Conservation (phyloP, 176 grass and related monocot genomes). For the Neostapfia colusana region DNA sequence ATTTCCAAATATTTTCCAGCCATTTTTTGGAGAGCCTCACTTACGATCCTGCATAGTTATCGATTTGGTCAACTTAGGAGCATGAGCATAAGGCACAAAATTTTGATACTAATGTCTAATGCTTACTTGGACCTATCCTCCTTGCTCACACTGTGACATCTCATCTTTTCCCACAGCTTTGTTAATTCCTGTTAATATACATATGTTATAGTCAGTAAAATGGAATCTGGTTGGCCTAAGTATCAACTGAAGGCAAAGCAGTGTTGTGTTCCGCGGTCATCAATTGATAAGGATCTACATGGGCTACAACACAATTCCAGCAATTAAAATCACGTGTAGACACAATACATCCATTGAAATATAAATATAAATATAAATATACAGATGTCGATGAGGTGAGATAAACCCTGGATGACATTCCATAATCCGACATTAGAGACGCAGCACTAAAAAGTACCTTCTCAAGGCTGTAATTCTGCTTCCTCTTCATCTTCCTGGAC, state of each 20-base stretch:
- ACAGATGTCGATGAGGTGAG: neutral
- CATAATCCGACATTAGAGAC: neutral
- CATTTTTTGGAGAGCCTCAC: constrained; percentile 71
- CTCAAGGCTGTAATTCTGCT: constrained; percentile 66
- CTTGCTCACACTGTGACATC: constrained; percentile 60
- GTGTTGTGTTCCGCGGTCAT: neutral
- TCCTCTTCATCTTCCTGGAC: constrained; percentile 80
- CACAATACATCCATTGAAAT: neutral
- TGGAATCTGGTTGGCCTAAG: neutral
- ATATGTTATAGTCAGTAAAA: neutral
- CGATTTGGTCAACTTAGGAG: constrained; percentile 8
- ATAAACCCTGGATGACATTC: neutral
- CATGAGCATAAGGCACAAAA: neutral
- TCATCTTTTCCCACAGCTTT: constrained; percentile 93
- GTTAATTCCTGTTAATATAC: constrained; percentile 65
- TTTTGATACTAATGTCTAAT: constrained; percentile 13
- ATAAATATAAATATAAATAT: too few relatives aligned
- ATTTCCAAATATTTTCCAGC: constrained; percentile 80
- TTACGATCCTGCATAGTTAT: constrained; percentile 66
- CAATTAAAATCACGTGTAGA: neutral
- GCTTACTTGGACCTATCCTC: constrained; percentile 79
- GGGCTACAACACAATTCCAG: neutral
- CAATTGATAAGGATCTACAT: neutral
- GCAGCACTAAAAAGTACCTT: constrained; percentile 42
- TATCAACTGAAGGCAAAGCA: neutral